Base-by-base conservation (phyloP, 805 yeast species). In the Huiozyma naganishii region DNA sequence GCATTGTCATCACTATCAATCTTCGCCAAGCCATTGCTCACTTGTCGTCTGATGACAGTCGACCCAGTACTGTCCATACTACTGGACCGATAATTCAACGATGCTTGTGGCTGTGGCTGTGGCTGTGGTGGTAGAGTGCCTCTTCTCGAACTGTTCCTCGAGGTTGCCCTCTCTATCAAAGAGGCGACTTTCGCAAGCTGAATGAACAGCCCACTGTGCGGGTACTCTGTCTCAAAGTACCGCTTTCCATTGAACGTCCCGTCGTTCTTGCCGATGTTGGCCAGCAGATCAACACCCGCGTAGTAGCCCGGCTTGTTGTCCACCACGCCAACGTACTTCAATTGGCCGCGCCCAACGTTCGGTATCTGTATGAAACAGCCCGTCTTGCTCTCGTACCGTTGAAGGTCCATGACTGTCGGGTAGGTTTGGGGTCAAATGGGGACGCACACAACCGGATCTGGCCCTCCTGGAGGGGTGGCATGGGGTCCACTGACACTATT, bases 241-340 rank as follows among this genome's bases (percentile, higher is more conserved):
- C 68, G 68, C 6, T 67, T 58, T 0, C 95, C 95, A 45, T 80
- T 74, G 38, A 79, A 87, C 36, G 75, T 73, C n/a, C 98, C 98
- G 43, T 77, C 74, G 57, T 90, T 92, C 61, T 86, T 84, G 23
- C 98, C 98, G 43, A 76, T 68, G 5, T 67, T 57, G 0, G 74
- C 79, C n/a, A 78, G 54, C 37, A 90, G 66, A 59, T 90, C 97
- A 6, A 90, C 72, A 2, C 98, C 98, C 5, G 89, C 95, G 67
- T 80, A 90, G 8, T 71, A 68, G 0, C 95, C 95, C 6, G 65
- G 62, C 55, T 84, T 86, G 23, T 80, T 80, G 23, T 78, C 73
- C 12, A 90, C 85, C 2, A 72, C 62, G 1, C 96, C 98, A 17
- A 79, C 69, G 61, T 73, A 89, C 46, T 78, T 70, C 42, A 89